Percentiles rank a stretch among this genome's conserved stretches.
Conservation (phyloP, 495 filamentous ascomycete genomes). For the Hypoxylon crocopeplum region DNA sequence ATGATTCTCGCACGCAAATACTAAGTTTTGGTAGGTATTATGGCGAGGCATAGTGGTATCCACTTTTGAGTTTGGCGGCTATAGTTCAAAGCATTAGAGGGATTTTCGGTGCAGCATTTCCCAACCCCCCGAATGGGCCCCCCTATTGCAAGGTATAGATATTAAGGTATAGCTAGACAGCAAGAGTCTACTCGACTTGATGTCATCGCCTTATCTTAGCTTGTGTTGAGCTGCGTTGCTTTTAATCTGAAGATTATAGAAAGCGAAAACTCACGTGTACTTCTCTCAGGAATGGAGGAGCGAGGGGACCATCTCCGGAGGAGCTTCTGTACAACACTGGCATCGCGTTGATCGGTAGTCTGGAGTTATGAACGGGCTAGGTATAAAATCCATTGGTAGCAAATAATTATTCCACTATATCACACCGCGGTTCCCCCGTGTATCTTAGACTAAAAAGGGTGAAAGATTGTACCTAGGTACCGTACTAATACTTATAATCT, state of each 20-base stretch:
- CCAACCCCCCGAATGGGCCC: not conserved
- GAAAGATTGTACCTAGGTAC: too few species aligned
- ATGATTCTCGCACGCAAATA: conserved; percentile 1
- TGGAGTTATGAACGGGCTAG: conserved; percentile 33
- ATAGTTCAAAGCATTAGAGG: too few species aligned
- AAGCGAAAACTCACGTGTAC: conserved; percentile 25
- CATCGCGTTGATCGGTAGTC: conserved; percentile 29
- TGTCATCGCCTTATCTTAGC: conserved; percentile 1
- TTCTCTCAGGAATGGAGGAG: conserved; percentile 9
- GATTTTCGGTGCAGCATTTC: too few species aligned
- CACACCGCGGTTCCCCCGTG: too few species aligned
- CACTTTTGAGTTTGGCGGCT: not conserved
- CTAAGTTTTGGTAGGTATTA: conserved; percentile 38
- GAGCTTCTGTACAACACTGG: conserved; percentile 25
- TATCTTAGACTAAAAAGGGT: too few species aligned
- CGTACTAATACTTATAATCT: too few species aligned
- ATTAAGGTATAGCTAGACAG: not conserved
- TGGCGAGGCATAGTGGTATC: conserved; percentile 40
- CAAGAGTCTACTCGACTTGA: conserved; percentile 1
- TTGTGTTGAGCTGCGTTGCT: conserved; percentile 10
- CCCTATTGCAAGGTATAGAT: conserved; percentile 1
- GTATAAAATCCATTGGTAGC: conserved; percentile 20
- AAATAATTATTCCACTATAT: conserved; percentile 8
- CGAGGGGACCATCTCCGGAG: conserved; percentile 4
- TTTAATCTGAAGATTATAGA: conserved; percentile 26